These are phyloP conservation scores for Hypoxylon trugodes DNA, from an alignment of 495 filamentous ascomycete genomes.

Conservation along the genomic window DNA sequence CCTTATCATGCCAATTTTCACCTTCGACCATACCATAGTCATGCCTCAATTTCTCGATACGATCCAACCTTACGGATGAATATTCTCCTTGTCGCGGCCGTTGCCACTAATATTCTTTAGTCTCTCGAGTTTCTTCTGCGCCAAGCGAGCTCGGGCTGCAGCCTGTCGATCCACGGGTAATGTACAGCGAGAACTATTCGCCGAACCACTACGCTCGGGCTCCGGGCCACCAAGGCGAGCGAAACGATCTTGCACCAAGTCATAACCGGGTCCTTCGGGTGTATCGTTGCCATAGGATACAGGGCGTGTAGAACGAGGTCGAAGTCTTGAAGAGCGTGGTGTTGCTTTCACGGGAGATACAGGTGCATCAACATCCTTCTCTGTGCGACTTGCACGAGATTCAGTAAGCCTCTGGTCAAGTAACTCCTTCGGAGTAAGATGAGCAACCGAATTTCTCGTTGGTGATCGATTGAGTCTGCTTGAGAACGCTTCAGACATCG, in stretches of 20 bases:
- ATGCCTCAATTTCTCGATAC: no score
- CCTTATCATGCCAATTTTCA: slow-evolving; percentile 13
- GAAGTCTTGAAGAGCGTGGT: slow-evolving; percentile 42
- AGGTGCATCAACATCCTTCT: slow-evolving; percentile 17
- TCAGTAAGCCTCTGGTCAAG: slow-evolving; percentile 12
- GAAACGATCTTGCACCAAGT: slow-evolving; percentile 55
- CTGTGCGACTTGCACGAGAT: slow-evolving; percentile 9
- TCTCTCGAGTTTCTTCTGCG: slow-evolving; percentile 58
- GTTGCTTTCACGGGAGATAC: slow-evolving; percentile 18
- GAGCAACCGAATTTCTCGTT: background rate
- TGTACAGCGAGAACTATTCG: slow-evolving; percentile 52
- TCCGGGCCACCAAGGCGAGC: slow-evolving; percentile 47
- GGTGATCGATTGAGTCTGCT: slow-evolving; percentile 31
- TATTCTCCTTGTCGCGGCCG: slow-evolving; percentile 57
- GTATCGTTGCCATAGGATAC: slow-evolving; percentile 33
- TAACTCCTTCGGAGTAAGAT: background rate
- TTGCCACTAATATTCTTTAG: slow-evolving; percentile 30
- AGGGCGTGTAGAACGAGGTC: slow-evolving; percentile 34
- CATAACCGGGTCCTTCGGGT: slow-evolving; percentile 39
- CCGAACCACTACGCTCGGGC: slow-evolving; percentile 38
- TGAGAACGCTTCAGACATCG: slow-evolving; percentile 32
- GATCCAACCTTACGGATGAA: slow-evolving; percentile 40
- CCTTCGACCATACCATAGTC: background rate
- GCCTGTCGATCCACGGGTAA: slow-evolving; percentile 67
- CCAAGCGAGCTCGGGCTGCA: slow-evolving; percentile 70